Percentiles rank a stretch among this genome's conserved stretches.
Evolutionary conservation across 2,329 filamentous ascomycete species (phyloP).

Genomic region (Scytalidium sp.): DNA sequence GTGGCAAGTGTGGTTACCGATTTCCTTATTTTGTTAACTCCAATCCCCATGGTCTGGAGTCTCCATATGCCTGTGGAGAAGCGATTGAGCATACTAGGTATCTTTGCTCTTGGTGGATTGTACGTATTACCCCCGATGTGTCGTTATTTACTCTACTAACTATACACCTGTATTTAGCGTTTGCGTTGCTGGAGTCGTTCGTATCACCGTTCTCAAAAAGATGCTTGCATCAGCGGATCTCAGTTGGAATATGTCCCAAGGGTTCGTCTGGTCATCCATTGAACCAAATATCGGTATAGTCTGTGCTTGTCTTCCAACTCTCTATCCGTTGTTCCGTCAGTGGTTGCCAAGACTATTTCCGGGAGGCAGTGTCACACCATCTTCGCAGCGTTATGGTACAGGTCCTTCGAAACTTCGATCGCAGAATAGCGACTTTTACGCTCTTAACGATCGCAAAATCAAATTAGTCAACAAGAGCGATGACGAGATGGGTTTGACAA

Average conservation of each 20-base stretch:
- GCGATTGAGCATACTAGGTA: slow-evolving; percentile 6
- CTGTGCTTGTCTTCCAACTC: slow-evolving; percentile 2
- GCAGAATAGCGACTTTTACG: no score
- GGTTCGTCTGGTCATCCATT: slow-evolving; percentile 6
- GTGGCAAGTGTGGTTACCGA: slow-evolving; percentile 9
- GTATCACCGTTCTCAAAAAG: slow-evolving; percentile 5
- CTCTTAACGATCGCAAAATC: no score
- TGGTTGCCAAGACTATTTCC: no score
- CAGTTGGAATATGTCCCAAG: slow-evolving; percentile 5
- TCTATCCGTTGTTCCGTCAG: slow-evolving; percentile 1
- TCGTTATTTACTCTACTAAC: no score
- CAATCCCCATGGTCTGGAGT: slow-evolving; percentile 5
- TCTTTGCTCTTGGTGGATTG: slow-evolving; percentile 8
- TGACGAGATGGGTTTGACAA: no score
- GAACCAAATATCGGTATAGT: slow-evolving; percentile 4
- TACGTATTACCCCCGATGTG: no score
- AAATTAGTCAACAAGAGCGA: no score
- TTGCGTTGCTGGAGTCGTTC: slow-evolving; percentile 10
- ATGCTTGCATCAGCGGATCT: slow-evolving; percentile 4
- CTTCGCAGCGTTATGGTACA: no score
- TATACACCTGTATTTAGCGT: slow-evolving; percentile 4
- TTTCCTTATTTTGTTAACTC: slow-evolving; percentile 7
- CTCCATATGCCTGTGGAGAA: background rate
- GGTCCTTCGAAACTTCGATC: no score
- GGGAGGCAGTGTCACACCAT: no score